These are phyloP conservation scores for Globisporangium heterothallicum DNA, from an alignment of 352 stramenopile species.

Conservation along the genomic window DNA sequence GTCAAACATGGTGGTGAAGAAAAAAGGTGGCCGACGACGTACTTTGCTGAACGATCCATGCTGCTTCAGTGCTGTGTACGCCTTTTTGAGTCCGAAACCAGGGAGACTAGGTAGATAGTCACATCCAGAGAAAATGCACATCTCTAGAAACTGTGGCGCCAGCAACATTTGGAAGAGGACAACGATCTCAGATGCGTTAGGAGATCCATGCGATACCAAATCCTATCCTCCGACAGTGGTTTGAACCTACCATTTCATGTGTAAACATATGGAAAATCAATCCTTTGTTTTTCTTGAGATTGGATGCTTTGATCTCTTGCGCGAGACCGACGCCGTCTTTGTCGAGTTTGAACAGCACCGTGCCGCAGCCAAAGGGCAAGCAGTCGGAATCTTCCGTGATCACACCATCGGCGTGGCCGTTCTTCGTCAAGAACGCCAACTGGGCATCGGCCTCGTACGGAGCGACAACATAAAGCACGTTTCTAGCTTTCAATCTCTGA, in stretches of 20 bases:
- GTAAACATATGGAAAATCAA: constrained; percentile 79
- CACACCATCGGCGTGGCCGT: constrained; percentile 86
- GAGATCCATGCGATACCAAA: no score
- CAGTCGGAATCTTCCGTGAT: constrained; percentile 96
- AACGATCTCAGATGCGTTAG: no score
- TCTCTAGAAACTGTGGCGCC: constrained; percentile 85
- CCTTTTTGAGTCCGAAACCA: constrained; percentile 81
- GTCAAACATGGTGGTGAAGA: no score
- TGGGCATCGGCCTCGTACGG: constrained; percentile 98
- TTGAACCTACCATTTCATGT: constrained; percentile 80
- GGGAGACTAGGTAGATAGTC: constrained; percentile 83
- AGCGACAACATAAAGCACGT: constrained; percentile 91
- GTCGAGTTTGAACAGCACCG: constrained; percentile 96
- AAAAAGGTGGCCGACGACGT: no score
- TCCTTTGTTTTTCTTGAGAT: constrained; percentile 70
- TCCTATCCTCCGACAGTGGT: neutral
- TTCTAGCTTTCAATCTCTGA: constrained; percentile 46
- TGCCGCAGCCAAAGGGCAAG: constrained; percentile 89
- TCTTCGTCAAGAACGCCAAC: constrained; percentile 87
- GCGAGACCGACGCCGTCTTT: constrained; percentile 72
- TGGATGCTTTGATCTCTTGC: constrained; percentile 74
- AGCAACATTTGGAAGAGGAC: no score
- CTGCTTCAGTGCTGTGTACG: constrained; percentile 65
- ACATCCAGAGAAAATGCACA: constrained; percentile 91
- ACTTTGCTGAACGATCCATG: constrained; percentile 67